Conservation (phyloP, 2,329 filamentous ascomycete species). For the Colletotrichum filicis region DNA sequence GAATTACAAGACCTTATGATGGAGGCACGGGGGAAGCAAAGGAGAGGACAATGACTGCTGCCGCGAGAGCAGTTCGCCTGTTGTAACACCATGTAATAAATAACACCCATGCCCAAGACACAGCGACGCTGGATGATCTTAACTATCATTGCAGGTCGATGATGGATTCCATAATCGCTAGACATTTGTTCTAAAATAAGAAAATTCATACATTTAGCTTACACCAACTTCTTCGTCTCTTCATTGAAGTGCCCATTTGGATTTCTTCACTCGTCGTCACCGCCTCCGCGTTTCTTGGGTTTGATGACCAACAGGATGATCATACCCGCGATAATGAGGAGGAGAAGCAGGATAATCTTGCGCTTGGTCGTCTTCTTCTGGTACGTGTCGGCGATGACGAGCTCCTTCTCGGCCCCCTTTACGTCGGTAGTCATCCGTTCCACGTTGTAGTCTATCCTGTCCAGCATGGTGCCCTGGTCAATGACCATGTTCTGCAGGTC, state of each 20-base stretch:
- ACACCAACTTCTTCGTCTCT: conserved; percentile 31
- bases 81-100: not conserved
- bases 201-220: conserved; percentile 39
- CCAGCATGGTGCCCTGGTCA: conserved; percentile 89
- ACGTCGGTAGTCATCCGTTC: conserved; percentile 95
- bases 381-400: conserved; percentile 88
- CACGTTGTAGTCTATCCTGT: conserved; percentile 98
- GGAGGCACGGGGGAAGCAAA: not conserved
- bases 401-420: conserved; percentile 91
- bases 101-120: not conserved
- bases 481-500: conserved; percentile 97
- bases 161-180: conserved; percentile 19
- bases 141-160: not conserved
- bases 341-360: conserved; percentile 89
- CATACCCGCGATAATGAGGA: conserved; percentile 85
- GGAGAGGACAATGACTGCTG: not conserved
- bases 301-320: conserved; percentile 88
- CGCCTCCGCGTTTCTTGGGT: conserved; percentile 65
- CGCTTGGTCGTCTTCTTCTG: conserved; percentile 90
- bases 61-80: not conserved
- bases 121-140: not conserved
- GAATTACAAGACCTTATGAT: conserved; percentile 1
- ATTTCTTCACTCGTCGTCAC: conserved; percentile 39
- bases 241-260: not conserved
- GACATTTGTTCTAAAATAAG: conserved; percentile 36